Percentiles rank a stretch among this genome's conserved stretches.
Conservation (phyloP, 805 yeast genomes). For the Debaryomyces hansenii region DNA sequence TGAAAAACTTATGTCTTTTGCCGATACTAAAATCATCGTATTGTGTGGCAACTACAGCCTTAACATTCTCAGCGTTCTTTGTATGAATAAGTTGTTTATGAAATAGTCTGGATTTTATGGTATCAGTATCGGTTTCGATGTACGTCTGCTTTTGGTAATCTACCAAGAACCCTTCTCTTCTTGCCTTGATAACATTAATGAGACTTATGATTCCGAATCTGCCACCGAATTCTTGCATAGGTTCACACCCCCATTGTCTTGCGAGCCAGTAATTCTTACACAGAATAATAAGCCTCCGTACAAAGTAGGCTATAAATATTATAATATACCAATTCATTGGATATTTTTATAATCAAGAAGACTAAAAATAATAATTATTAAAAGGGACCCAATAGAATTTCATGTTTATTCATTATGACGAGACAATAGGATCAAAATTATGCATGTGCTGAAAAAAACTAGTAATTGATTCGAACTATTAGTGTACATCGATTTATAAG, state of each 20-base stretch:
- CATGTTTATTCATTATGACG: no score
- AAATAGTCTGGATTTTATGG: background rate
- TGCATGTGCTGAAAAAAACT: no score
- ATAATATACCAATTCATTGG: background rate
- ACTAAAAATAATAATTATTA: no score
- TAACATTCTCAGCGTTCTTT: constrained; percentile 20
- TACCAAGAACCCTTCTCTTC: background rate
- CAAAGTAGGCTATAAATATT: background rate
- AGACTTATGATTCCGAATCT: background rate
- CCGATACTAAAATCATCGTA: constrained; percentile 21
- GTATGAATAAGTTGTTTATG: constrained; percentile 7
- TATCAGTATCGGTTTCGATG: background rate
- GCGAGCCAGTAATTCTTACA: background rate
- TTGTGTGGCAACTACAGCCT: constrained; percentile 21
- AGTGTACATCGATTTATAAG: no score
- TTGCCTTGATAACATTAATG: background rate
- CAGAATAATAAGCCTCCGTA: background rate
- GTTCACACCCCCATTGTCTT: background rate
- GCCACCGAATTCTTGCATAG: constrained; percentile 1
- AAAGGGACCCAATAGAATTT: no score
- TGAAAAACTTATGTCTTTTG: constrained; percentile 13
- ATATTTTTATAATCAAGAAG: no score
- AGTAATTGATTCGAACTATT: no score
- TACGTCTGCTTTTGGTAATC: background rate
- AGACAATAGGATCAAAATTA: no score